Percentiles rank a stretch among this genome's conserved stretches.
These are phyloP conservation scores for Penicillium aurantiogriseum DNA, from an alignment of 2,329 filamentous ascomycete genomes.

Conservation along the genomic window DNA sequence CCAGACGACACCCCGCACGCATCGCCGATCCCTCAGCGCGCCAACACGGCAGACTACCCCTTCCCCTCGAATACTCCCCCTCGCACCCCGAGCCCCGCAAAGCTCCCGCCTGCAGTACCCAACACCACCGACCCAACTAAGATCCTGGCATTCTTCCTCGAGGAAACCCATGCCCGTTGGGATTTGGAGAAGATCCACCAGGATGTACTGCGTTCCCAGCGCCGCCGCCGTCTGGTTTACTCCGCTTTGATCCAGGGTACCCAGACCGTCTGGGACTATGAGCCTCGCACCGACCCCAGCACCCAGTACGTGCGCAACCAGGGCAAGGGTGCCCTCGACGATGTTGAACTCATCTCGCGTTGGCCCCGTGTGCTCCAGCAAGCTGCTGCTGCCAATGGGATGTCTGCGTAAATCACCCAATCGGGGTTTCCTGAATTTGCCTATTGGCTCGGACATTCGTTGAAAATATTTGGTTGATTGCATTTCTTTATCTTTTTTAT, in stretches of 20 bases:
- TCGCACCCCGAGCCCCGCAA: constrained; percentile 41
- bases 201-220: constrained; percentile 73
- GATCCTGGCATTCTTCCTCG: constrained; percentile 65
- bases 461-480: neutral
- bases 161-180: constrained; percentile 74
- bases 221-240: constrained; percentile 76
- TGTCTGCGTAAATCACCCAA: neutral
- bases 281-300: constrained; percentile 56
- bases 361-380: constrained; percentile 42
- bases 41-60: constrained; percentile 16
- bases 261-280: constrained; percentile 82
- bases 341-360: constrained; percentile 43
- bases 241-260: constrained; percentile 71
- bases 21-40: constrained; percentile 28
- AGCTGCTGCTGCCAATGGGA: constrained; percentile 28
- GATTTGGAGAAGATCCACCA: constrained; percentile 74
- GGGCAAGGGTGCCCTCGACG: constrained; percentile 42
- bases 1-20: constrained; percentile 32
- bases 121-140: constrained; percentile 36
- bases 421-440: neutral
- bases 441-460: neutral
- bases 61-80: constrained; percentile 40
- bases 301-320: constrained; percentile 71
- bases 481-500: neutral
- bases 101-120: constrained; percentile 32